Base-by-base conservation (phyloP, 257 asterid species). In the Ajuga chamaepitys region DNA sequence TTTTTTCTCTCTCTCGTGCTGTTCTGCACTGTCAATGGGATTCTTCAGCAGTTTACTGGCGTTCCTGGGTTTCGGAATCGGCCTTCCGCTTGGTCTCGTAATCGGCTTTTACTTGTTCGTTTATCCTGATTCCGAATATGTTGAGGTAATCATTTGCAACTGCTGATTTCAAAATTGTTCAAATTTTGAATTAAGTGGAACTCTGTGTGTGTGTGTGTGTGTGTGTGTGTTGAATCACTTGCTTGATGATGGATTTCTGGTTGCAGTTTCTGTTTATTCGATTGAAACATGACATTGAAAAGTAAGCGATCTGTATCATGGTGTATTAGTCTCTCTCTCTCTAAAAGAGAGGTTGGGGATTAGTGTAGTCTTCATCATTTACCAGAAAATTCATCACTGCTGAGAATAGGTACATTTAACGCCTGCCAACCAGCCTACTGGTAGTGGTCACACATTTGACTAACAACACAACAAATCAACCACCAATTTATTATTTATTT, bases 81-180 rank as follows among this genome's bases (percentile, higher is more conserved):
- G 96, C 42, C 61, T 86, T 28, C 82, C 77, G 4, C 37, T 85
- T 74, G 98, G 98, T 40, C 63, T 91, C 41, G 58, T 75, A 4
- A 75, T 91, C 42, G 98, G 98, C 3, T 91, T 91, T 71, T 88
- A 75, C 66, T 64, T 81, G 37, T 86, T 91, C 74, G 64, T 91
- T 73, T 88, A 80, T 74, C 65, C 88, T 16, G 62, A 83, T 64
- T 77, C 83, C 11, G 65, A 66, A 62, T 85, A 80, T 42, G 83
- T 80, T 48, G 73, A 86, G 95, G 96, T 90, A 74, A 75, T 62
- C 34, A n/a, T 52, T 4, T 21, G 6, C 38, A 44, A 22, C 47
- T 66, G 32, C 37, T 0, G 4, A 20, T 66, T 67, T 28, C 40
- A 58, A 42, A 47, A 55, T 65, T 70, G 67, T 60, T 30, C 7